Base-by-base conservation (phyloP, 1,284 basidiomycete species). In the Fistulinella staudtii region DNA sequence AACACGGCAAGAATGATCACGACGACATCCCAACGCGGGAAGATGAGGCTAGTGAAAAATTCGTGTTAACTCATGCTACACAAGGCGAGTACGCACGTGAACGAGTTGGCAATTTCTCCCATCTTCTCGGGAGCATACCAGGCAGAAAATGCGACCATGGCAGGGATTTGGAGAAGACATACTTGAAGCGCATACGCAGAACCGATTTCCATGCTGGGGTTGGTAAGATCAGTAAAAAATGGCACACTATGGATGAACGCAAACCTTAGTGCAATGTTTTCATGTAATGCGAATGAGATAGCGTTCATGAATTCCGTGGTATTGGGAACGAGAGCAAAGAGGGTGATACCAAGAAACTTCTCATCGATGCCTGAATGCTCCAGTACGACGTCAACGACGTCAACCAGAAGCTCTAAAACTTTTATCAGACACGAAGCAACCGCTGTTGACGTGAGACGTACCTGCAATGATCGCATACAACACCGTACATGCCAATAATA, bases 221-320 rank as follows among this genome's bases (percentile, higher is more conserved):
- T 28, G 20, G n/a, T 14, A 35, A 41, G 34, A 31, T 41, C 35
- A 21, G 43, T 31, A 57, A 36, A 4, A 43, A 14, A 36, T 5
- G 36, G 41, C 4, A 2, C 3, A 45, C 2, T 1, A 28, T 17
- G 14, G n/a, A 27, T 36, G 2, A 17, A 37, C 8, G 59, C 79
- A 38, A 54, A 92, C 93, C 90, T 93, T 18, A 99, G 72, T 1
- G 96, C 93, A 54, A 99, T 99, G 65, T 99, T 99, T 13, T 90
- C 95, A 59, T 96, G 90, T 56, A 99, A 71, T 14, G 96, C 95
- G 61, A 99, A 99, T n/a, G 93, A 95, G 60, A 99, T 96, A 44
- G 96, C 96, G 64, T 99, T 99, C 95, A 99, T 98, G 65, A 99
- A 99, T 69, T 99, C 96, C 17, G 96, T 99, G 14, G 94, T 97